These are phyloP conservation scores for Oryza glaberrima DNA, from an alignment of 176 grass and related monocot species.

Conservation along the genomic window DNA sequence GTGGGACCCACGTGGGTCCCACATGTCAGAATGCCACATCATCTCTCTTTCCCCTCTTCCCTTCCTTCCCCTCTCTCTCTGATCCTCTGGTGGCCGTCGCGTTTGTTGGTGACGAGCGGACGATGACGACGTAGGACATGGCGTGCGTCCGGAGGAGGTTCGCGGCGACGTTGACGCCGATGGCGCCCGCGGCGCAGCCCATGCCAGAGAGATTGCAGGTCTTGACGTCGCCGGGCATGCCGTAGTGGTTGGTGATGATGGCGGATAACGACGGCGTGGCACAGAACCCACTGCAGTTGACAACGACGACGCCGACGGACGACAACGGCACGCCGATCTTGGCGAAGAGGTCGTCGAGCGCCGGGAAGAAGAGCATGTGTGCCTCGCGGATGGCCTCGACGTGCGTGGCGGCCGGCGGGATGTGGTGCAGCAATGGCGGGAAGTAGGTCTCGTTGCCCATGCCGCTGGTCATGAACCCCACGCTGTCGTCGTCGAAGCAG, in stretches of 20 bases:
- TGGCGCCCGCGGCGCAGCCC: conserved; percentile 68
- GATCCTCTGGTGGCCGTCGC: no score
- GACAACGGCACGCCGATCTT: conserved; percentile 47
- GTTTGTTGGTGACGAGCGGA: conserved; percentile 55
- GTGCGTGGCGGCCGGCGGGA: conserved; percentile 56
- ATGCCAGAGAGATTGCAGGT: conserved; percentile 73
- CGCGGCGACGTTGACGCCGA: conserved; percentile 55
- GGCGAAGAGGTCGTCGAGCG: conserved; percentile 61
- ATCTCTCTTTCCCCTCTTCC: no score
- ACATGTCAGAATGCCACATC: no score
- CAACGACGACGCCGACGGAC: conserved; percentile 60
- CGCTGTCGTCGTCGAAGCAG: conserved; percentile 66
- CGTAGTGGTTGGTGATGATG: conserved; percentile 50
- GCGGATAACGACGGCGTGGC: conserved; percentile 59
- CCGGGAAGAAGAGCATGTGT: conserved; percentile 51
- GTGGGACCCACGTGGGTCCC: no score
- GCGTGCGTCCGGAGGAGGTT: conserved; percentile 34
- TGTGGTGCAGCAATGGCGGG: conserved; percentile 53
- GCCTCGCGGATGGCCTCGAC: conserved; percentile 54
- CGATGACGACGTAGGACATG: conserved; percentile 49
- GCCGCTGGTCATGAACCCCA: conserved; percentile 78
- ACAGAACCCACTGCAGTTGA: conserved; percentile 68
- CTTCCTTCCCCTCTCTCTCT: no score
- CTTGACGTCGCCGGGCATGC: conserved; percentile 60
- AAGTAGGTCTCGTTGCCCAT: conserved; percentile 87